These are phyloP conservation scores for Candida sanyaensis DNA, from an alignment of 1,139 yeast species.

Conservation along the genomic window DNA sequence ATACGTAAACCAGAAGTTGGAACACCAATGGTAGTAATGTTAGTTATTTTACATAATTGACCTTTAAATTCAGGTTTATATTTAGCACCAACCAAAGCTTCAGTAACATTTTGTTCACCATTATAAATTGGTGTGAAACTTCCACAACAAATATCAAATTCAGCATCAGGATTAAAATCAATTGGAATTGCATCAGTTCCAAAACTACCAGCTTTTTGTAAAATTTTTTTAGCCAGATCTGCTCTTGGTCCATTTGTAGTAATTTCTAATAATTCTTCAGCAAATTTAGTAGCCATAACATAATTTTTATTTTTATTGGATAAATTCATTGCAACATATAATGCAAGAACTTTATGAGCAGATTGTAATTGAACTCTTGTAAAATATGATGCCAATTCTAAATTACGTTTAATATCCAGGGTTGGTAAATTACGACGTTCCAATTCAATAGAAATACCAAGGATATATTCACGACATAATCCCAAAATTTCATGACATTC, in stretches of 20 bases:
- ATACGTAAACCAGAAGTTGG: conserved; percentile 91
- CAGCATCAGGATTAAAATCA: conserved; percentile 90
- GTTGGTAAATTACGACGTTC: conserved; percentile 79
- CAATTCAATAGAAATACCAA: conserved; percentile 89
- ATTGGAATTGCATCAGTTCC: conserved; percentile 87
- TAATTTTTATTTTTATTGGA: conserved; percentile 85
- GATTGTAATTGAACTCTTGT: conserved; percentile 82
- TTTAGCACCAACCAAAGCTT: conserved; percentile 90
- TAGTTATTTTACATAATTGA: conserved; percentile 71
- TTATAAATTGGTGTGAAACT: conserved; percentile 87
- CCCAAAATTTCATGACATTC: conserved; percentile 72
- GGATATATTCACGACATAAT: conserved; percentile 84
- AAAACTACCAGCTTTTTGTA: conserved; percentile 73
- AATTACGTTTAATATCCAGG: conserved; percentile 73
- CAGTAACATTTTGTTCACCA: conserved; percentile 67
- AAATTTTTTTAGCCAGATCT: conserved; percentile 84
- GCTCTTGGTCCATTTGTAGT: conserved; percentile 76
- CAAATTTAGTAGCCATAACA: conserved; percentile 89
- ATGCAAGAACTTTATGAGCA: conserved; percentile 82
- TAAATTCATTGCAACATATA: conserved; percentile 94
- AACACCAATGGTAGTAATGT: conserved; percentile 83
- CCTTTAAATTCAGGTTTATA: conserved; percentile 82
- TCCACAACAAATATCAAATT: conserved; percentile 86
- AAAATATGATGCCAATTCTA: conserved; percentile 95
- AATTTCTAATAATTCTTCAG: conserved; percentile 74